A percentile compares a stretch with the other conserved stretches of the same genome.
These are phyloP conservation scores for Mortierella sp. DNA, from an alignment of 371 early-diverging fungal genomes.

Conservation along the genomic window DNA sequence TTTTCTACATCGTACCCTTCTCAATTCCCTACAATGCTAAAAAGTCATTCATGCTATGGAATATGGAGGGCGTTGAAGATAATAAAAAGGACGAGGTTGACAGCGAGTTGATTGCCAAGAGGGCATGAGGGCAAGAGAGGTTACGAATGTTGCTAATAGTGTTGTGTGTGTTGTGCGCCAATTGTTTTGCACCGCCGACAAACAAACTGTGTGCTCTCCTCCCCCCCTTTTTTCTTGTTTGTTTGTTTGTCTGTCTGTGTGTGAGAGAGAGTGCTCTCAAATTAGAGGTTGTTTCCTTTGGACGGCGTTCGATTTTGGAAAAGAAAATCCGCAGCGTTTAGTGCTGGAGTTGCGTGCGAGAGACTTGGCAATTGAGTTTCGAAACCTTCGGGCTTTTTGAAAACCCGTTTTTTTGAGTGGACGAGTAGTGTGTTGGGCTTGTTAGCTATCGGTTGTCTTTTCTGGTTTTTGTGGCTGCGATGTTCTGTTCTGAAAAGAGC, in stretches of 20 bases:
- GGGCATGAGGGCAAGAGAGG: too few species aligned
- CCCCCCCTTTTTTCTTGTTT: background rate
- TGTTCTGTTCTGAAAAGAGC: too few species aligned
- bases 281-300: background rate
- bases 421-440: background rate
- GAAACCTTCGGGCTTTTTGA: too few species aligned
- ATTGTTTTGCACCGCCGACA: slow-evolving; percentile 6
- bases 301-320: slow-evolving; percentile 7
- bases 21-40: background rate
- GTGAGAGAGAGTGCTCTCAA: background rate
- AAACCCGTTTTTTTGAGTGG: background rate
- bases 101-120: too few species aligned
- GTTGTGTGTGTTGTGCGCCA: background rate
- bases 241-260: background rate
- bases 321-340: slow-evolving; percentile 39
- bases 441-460: too few species aligned
- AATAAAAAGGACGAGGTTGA: too few species aligned
- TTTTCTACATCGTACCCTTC: background rate
- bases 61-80: too few species aligned
- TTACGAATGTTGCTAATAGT: background rate
- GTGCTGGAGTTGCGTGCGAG: slow-evolving; percentile 7
- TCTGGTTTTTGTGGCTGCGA: too few species aligned
- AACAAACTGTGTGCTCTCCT: background rate
- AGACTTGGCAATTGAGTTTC: slow-evolving; percentile 27
- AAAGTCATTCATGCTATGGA: background rate